Evolutionary conservation across 495 filamentous ascomycete species (phyloP).

Genomic region (Aspergillus hancockii): DNA sequence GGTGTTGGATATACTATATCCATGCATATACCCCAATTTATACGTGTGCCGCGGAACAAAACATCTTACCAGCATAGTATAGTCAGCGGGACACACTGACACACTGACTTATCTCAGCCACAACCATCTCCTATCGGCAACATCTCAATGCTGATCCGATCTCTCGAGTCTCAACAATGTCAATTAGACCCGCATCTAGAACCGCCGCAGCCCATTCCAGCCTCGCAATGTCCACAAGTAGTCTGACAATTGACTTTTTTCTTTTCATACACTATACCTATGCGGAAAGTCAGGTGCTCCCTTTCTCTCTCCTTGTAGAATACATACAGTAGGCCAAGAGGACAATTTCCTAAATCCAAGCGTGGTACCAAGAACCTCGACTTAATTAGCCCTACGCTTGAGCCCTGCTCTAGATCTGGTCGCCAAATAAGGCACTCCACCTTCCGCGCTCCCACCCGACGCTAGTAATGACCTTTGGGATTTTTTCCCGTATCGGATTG

Average conservation of each 20-base stretch:
- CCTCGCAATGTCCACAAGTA: too few relatives aligned
- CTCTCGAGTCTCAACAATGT: background rate
- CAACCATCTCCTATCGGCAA: background rate
- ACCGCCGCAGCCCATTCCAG: background rate
- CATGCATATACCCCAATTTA: too few relatives aligned
- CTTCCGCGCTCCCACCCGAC: conserved; percentile 10
- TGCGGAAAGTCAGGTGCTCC: too few relatives aligned
- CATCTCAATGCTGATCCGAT: background rate
- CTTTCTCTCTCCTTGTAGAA: background rate
- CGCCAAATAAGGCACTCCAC: background rate
- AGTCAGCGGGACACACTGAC: too few relatives aligned
- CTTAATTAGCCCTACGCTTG: conserved; percentile 5
- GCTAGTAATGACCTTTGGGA: conserved; percentile 12
- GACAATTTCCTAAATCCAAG: background rate
- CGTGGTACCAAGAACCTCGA: background rate
- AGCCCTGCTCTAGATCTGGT: background rate
- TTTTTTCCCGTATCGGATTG: background rate
- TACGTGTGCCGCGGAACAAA: too few relatives aligned
- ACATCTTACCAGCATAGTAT: too few relatives aligned
- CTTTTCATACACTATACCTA: too few relatives aligned
- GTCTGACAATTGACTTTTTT: too few relatives aligned
- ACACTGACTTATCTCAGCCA: background rate
- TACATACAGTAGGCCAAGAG: background rate
- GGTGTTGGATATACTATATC: too few relatives aligned
- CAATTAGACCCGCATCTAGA: background rate